These are phyloP conservation scores for Acanthamoeba polyphaga DNA, from an alignment of 208 protist species.

Conservation along the genomic window DNA sequence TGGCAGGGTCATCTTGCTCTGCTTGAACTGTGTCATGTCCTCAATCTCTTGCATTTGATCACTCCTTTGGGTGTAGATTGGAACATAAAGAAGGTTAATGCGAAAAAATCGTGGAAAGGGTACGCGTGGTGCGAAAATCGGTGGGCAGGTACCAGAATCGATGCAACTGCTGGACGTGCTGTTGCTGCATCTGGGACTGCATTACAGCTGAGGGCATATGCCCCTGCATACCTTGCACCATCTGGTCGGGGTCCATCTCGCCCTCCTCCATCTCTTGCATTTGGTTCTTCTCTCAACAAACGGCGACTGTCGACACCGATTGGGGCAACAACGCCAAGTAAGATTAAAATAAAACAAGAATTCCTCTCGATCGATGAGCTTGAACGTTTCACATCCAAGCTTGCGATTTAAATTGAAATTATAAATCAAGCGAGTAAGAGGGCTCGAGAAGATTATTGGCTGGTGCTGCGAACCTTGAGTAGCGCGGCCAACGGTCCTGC, in stretches of 20 bases:
- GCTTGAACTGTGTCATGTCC: conserved; percentile 59
- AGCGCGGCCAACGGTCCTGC: not conserved
- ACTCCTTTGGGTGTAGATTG: not conserved
- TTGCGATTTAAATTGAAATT: too few species aligned
- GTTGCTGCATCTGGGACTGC: conserved; percentile 60
- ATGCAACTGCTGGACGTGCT: conserved; percentile 30
- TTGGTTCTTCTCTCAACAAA: not conserved
- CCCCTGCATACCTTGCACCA: conserved; percentile 30
- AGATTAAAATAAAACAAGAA: not conserved
- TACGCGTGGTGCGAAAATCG: not conserved
- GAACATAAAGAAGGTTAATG: not conserved
- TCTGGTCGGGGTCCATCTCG: conserved; percentile 24
- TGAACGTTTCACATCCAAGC: not conserved
- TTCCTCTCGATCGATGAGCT: not conserved
- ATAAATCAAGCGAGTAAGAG: not conserved
- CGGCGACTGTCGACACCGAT: not conserved
- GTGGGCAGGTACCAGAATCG: conserved; percentile 30
- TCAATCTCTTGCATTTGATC: conserved; percentile 67
- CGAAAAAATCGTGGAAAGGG: not conserved
- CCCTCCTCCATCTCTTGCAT: not conserved
- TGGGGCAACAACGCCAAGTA: not conserved
- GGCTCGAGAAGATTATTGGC: not conserved
- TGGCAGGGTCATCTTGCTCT: conserved; percentile 78
- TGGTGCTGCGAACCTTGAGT: not conserved
- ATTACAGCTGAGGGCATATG: not conserved